Base-by-base conservation (phyloP, 176 grass and related monocot species). In the Carex scoparia region DNA sequence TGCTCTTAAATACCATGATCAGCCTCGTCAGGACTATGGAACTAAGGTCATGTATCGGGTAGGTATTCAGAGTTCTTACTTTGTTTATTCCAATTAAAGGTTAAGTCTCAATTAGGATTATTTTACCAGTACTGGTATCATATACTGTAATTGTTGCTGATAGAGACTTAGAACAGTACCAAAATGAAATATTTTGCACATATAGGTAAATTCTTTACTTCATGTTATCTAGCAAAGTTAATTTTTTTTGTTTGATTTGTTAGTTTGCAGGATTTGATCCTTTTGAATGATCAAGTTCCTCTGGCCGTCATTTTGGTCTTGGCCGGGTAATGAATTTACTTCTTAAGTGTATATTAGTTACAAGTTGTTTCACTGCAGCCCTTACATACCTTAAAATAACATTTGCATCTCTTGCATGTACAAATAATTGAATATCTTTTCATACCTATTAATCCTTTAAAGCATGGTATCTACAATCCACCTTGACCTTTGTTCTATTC, bases 181-280 rank as follows among this genome's bases (percentile, higher is more conserved):
- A 76, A 27, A 55, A 78, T 31, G 33, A 15, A 55, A 78, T 78
- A 28, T 35, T 35, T 35, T 35, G 33, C 1, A 35, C 33, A 35
- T 35, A 35, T 35, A 35, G 33, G 33, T 35, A 35, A 35, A 13
- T 53, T 85, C 38, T 61, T 19, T 6, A 72, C 16, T 40, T 42
- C 40, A 37, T 68, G 14, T 69, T 38, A 55, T 77, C 49, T 77
- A 28, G 67, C 75, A 14, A 72, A 28, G 12, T 76, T 90, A 33
- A 23, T 23, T 85, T n/a, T 1, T 79, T 57, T 27, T 16, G 81
- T 66, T 87, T 75, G 46, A 63, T 58, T 85, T 87, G 65, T 77
- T 80, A 99, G 96, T 99, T 99, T 88, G 91, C 93, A 68, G 96
- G 91, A n/a, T 95, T 99, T 87, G 93, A 95, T 90, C 96, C 96